Conservation (phyloP, 495 filamentous ascomycete species). For the Daldinia decipiens region DNA sequence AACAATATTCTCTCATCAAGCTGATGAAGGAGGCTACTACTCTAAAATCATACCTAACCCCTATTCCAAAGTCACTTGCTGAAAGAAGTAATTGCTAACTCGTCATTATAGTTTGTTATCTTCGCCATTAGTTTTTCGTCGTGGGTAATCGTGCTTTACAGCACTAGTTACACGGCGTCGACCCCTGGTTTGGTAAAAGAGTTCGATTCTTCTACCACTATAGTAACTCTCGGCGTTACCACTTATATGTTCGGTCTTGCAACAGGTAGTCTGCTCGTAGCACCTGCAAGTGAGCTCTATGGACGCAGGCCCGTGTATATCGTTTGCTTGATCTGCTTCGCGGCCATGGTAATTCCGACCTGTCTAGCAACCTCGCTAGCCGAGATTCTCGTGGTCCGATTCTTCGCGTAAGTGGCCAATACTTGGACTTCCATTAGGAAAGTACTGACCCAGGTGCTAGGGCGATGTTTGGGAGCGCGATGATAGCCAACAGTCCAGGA, state of each 20-base stretch:
- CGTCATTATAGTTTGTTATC: slow-evolving; percentile 58
- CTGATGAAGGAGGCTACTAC: too few relatives aligned
- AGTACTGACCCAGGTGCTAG: slow-evolving; percentile 47
- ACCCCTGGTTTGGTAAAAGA: slow-evolving; percentile 72
- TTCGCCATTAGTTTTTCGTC: slow-evolving; percentile 75
- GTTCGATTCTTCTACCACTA: slow-evolving; percentile 65
- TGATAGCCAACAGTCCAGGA: slow-evolving; percentile 84
- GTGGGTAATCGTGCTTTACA: slow-evolving; percentile 83
- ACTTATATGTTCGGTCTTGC: slow-evolving; percentile 82
- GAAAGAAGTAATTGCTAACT: background rate
- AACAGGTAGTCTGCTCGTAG: slow-evolving; percentile 75
- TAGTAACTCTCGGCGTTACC: slow-evolving; percentile 80
- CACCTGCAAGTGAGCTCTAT: slow-evolving; percentile 79
- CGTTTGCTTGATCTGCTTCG: slow-evolving; percentile 68
- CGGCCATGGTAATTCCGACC: slow-evolving; percentile 74
- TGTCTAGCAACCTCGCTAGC: slow-evolving; percentile 72
- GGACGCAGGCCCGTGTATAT: slow-evolving; percentile 81
- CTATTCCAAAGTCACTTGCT: background rate
- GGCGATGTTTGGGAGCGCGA: slow-evolving; percentile 79
- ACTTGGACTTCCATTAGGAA: background rate
- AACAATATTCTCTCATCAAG: too few relatives aligned
- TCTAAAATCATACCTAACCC: too few relatives aligned
- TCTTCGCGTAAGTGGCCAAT: slow-evolving; percentile 67
- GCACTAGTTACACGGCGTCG: slow-evolving; percentile 81
- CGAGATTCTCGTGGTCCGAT: slow-evolving; percentile 73